Base-by-base conservation (phyloP, 2,329 filamentous ascomycete species). In the Phyllosticta paracitricarpa region DNA sequence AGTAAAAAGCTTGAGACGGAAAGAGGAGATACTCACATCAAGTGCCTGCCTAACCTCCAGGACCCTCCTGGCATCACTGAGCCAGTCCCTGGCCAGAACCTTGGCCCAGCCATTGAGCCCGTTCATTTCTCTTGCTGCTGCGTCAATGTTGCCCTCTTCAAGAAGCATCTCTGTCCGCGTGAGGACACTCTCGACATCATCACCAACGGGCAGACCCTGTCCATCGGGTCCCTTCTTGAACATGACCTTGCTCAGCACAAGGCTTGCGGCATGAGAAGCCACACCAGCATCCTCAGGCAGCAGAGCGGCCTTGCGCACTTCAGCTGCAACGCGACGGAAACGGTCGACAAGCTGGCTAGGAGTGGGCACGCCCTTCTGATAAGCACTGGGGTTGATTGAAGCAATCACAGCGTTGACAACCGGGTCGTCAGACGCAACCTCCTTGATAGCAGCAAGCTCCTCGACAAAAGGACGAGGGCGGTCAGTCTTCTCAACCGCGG, bases 41-140 rank as follows among this genome's bases (percentile, higher is more conserved):
- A 99, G 81, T 70, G 94, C 94, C 78, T 99, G 94, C 77, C 89
- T 87, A 66, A 97, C 94, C 78, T 99, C 94, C 70, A 99, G 80
- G 66, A 96, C 90, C 78, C 91, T 89, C 73, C 94, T 85, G 64
- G 91, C 89, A 80, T 99, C 94, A 58, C 82, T 83, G 67, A 99
- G 77, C 94, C 94, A 99, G 75, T 99, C 94, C 70, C 89, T 86
- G 76, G 90, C 95, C 71, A 99, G 78, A 51, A 92, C 93, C 82
- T 94, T 96, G 56, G 93, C 92, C 94, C 94, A 99, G 26, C 94
- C 94, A 64, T 88, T 83, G 55, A 99, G 80, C 1, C 86, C 84
- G 72, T 97, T 99, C 88, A 99, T 94, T 78, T 99, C 94, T 66
- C 94, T 82, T 14, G 94, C 92, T 2, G 94, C 94, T 59, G 83